Percentiles rank a stretch among this genome's conserved stretches.
phyloP scores from a whole-genome alignment of 257 asterid genomes.

The Handroanthus guayacan region DNA sequence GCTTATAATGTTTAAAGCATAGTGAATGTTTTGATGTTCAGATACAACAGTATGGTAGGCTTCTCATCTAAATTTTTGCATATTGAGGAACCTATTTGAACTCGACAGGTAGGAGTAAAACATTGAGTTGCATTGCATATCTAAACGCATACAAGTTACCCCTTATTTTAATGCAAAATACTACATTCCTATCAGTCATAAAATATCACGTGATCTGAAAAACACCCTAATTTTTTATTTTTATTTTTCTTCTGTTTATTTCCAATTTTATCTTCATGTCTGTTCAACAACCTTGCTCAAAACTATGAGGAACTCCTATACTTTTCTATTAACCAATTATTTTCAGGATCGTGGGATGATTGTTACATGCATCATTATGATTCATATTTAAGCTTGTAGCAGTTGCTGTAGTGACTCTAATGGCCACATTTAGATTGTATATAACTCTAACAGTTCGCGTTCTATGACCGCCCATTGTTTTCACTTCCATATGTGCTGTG shows the following conservation, averaged over 20 bases:
- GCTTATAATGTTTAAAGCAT: background rate
- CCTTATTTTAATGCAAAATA: slow-evolving; percentile 28
- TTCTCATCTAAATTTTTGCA: too few species aligned
- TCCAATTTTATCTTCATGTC: background rate
- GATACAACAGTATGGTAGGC: background rate
- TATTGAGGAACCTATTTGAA: too few species aligned
- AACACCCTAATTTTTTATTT: background rate
- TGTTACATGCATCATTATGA: too few species aligned
- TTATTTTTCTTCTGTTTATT: background rate
- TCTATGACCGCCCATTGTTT: slow-evolving; percentile 4
- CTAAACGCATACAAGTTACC: background rate
- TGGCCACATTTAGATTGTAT: background rate
- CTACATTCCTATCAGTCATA: slow-evolving; percentile 8
- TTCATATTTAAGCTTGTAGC: slow-evolving; percentile 2
- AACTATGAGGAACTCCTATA: background rate
- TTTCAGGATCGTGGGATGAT: too few species aligned
- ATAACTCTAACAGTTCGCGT: background rate
- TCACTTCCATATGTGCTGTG: background rate
- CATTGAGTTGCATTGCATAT: background rate
- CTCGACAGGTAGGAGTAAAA: too few species aligned
- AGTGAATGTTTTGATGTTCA: background rate
- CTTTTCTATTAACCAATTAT: background rate
- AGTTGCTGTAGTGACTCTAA: background rate
- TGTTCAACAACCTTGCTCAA: background rate
- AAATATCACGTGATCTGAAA: background rate